phyloP scores from a whole-genome alignment of 331 rosid species.

The Dryas integrifolia region DNA sequence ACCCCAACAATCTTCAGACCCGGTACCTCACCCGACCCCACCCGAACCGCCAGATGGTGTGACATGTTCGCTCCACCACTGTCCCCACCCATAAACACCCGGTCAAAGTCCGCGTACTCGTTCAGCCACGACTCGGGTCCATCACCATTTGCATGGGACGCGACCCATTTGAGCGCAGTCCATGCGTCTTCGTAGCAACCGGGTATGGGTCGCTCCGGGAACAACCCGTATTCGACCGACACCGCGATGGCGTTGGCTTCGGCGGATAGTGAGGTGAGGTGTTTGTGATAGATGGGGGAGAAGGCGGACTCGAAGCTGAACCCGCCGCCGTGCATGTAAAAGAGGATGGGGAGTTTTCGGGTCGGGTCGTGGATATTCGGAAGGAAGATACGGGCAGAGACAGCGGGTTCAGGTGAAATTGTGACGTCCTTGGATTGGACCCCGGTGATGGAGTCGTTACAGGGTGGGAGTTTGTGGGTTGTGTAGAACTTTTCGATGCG shows the following conservation, averaged over 20 bases:
- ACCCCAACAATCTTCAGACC: constrained; percentile 34
- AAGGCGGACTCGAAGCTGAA: constrained; percentile 49
- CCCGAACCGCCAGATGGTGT: constrained; percentile 29
- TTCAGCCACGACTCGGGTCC: constrained; percentile 52
- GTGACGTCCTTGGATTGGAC: constrained; percentile 36
- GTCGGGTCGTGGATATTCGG: constrained; percentile 24
- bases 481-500: constrained; percentile 19
- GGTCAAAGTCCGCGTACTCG: constrained; percentile 24
- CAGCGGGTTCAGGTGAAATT: constrained; percentile 27
- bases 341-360: constrained; percentile 33
- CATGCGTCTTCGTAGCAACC: constrained; percentile 49
- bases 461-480: constrained; percentile 27
- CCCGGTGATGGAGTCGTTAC: constrained; percentile 19
- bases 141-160: constrained; percentile 25
- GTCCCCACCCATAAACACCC: constrained; percentile 41
- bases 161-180: constrained; percentile 42
- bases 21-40: constrained; percentile 17
- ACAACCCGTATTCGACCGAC: constrained; percentile 45
- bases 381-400: constrained; percentile 34
- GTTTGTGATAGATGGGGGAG: constrained; percentile 26
- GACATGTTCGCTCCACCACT: constrained; percentile 46
- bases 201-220: constrained; percentile 44
- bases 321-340: constrained; percentile 51
- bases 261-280: constrained; percentile 21
- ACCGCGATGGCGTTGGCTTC: constrained; percentile 41